phyloP scores from a whole-genome alignment of 352 stramenopile genomes.

The Elongisporangium prolatum region DNA sequence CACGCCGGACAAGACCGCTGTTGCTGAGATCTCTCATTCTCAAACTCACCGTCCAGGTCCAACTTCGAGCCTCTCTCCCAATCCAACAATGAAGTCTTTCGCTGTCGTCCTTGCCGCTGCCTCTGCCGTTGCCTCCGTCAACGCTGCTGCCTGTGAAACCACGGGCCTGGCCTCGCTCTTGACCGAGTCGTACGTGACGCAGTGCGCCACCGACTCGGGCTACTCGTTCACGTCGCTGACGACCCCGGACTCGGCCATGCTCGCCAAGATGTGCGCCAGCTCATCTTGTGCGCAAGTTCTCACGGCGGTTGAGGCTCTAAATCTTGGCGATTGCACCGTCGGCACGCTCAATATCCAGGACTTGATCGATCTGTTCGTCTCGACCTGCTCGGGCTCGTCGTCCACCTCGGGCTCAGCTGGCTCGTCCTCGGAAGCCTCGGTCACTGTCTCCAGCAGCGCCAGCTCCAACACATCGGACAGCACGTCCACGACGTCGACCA shows the following conservation, averaged over 20 bases:
- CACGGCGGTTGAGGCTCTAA: slow-evolving; percentile 14
- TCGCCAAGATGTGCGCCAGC: slow-evolving; percentile 24
- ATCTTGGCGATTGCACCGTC: slow-evolving; percentile 29
- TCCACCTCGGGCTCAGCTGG: slow-evolving; percentile 4
- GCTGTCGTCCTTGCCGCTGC: slow-evolving; percentile 10
- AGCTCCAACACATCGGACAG: slow-evolving; percentile 3
- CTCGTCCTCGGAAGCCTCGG: slow-evolving; percentile 7
- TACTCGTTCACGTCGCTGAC: slow-evolving; percentile 22
- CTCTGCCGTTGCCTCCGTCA: slow-evolving; percentile 9
- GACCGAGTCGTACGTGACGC: slow-evolving; percentile 6
- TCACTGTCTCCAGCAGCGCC: background rate
- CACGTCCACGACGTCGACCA: background rate
- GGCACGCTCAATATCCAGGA: slow-evolving; percentile 20
- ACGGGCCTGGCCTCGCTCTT: slow-evolving; percentile 15
- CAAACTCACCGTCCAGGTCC: background rate
- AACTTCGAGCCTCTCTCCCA: background rate
- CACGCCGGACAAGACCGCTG: too few relatives aligned
- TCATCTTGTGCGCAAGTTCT: slow-evolving; percentile 26
- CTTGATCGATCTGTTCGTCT: slow-evolving; percentile 21
- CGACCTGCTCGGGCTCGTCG: slow-evolving; percentile 16
- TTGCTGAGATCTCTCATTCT: background rate
- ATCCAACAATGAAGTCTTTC: slow-evolving; percentile 23
- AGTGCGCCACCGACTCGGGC: slow-evolving; percentile 23
- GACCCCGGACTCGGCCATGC: slow-evolving; percentile 12
- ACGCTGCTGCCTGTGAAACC: slow-evolving; percentile 20